These are phyloP conservation scores for Hortaea sp. DNA, from an alignment of 2,329 filamentous ascomycete species.

Conservation along the genomic window DNA sequence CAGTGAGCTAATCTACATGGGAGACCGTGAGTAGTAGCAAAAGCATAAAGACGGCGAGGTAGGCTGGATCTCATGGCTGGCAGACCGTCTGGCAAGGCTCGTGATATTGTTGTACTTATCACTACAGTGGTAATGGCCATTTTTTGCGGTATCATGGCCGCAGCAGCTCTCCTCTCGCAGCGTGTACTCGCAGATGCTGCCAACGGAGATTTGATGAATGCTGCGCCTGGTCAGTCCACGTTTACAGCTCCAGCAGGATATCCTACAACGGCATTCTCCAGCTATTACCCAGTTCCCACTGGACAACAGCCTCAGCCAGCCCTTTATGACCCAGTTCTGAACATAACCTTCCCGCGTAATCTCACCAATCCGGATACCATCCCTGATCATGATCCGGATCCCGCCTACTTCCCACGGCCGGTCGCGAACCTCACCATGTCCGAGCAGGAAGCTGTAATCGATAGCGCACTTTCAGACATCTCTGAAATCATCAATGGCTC, in stretches of 20 bases:
- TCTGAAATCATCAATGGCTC: slow-evolving; percentile 32
- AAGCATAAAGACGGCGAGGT: too few species aligned
- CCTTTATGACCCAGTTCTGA: slow-evolving; percentile 44
- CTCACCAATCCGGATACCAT: slow-evolving; percentile 46
- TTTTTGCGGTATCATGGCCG: slow-evolving; percentile 3
- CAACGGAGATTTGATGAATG: neutral
- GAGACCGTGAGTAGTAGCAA: too few species aligned
- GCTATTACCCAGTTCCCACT: slow-evolving; percentile 28
- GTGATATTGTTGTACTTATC: neutral
- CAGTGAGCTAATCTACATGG: too few species aligned
- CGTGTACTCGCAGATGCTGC: slow-evolving; percentile 4
- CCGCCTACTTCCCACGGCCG: slow-evolving; percentile 40
- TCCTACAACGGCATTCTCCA: slow-evolving; percentile 10
- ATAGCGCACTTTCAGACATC: slow-evolving; percentile 36
- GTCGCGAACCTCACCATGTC: slow-evolving; percentile 35
- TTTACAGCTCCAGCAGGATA: slow-evolving; percentile 9
- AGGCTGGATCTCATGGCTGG: too few species aligned
- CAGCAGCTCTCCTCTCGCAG: slow-evolving; percentile 6
- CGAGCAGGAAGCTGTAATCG: slow-evolving; percentile 33
- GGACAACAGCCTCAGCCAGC: slow-evolving; percentile 45
- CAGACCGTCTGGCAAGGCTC: too few species aligned
- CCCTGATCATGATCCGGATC: slow-evolving; percentile 39
- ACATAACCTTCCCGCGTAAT: slow-evolving; percentile 42
- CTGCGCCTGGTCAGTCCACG: slow-evolving; percentile 4
- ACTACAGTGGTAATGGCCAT: neutral